Evolutionary conservation across 1,284 basidiomycete species (phyloP).

Genomic region (Neonothopanus nambi): DNA sequence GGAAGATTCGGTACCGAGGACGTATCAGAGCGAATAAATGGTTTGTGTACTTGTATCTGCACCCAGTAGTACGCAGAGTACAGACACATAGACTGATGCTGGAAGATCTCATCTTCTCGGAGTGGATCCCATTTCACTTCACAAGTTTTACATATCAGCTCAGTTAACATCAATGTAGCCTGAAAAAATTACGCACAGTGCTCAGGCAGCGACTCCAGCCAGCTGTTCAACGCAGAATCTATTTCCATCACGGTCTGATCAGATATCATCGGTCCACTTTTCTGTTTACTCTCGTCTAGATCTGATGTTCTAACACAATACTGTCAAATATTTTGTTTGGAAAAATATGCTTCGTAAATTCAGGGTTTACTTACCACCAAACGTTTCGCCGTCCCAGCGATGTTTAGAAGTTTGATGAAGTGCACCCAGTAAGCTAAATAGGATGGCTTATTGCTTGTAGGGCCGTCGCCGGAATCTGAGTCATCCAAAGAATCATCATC

Average conservation of each 20-base stretch:
- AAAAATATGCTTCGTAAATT: conserved; percentile 22
- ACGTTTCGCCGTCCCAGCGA: conserved; percentile 53
- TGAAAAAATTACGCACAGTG: background rate
- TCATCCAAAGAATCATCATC: conserved; percentile 15
- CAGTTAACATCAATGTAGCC: no score
- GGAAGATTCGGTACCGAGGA: background rate
- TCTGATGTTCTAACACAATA: no score
- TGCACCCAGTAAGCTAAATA: conserved; percentile 1
- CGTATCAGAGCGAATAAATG: no score
- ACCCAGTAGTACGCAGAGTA: no score
- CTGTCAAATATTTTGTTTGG: conserved; percentile 34
- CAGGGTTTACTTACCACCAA: conserved; percentile 44
- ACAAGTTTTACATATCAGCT: background rate
- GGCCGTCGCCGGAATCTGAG: no score
- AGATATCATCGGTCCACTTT: background rate
- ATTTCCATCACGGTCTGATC: conserved; percentile 37
- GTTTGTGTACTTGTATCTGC: no score
- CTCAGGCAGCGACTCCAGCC: no score
- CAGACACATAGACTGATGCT: background rate
- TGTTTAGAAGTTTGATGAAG: conserved; percentile 54
- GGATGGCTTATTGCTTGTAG: conserved; percentile 12
- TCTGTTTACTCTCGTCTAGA: no score
- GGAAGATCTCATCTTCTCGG: background rate
- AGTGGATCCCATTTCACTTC: background rate
- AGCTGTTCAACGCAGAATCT: conserved; percentile 50